Percentiles rank a stretch among this genome's conserved stretches.
These are phyloP conservation scores for Cytospora piceicola DNA, from an alignment of 2,329 filamentous ascomycete species.

Conservation along the genomic window DNA sequence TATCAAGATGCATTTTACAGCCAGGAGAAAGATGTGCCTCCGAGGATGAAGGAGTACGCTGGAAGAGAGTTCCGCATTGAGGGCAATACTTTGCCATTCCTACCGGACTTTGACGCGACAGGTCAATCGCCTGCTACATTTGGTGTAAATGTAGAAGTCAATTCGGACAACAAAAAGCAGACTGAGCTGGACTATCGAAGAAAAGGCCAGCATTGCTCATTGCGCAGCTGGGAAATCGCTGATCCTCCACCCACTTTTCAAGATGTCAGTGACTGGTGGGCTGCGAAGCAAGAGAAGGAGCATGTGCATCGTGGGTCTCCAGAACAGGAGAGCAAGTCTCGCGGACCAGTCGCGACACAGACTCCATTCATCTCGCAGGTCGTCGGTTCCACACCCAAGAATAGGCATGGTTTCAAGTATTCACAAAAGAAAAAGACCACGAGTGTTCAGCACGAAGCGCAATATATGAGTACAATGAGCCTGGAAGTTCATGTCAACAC, in stretches of 20 bases:
- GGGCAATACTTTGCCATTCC: slow-evolving; percentile 75
- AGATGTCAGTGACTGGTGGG: slow-evolving; percentile 73
- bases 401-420: slow-evolving; percentile 82
- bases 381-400: slow-evolving; percentile 82
- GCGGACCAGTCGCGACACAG: slow-evolving; percentile 33
- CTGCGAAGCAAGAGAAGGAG: slow-evolving; percentile 41
- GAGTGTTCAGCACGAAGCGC: slow-evolving; percentile 79
- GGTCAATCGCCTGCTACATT: slow-evolving; percentile 59
- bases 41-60: slow-evolving; percentile 78
- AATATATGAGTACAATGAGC: slow-evolving; percentile 97
- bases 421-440: slow-evolving; percentile 75
- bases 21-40: slow-evolving; percentile 79
- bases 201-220: slow-evolving; percentile 61
- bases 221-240: slow-evolving; percentile 78
- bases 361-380: slow-evolving; percentile 74
- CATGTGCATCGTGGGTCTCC: slow-evolving; percentile 19
- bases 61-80: slow-evolving; percentile 82
- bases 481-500: slow-evolving; percentile 92
- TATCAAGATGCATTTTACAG: slow-evolving; percentile 89
- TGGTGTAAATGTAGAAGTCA: slow-evolving; percentile 53
- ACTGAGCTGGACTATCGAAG: slow-evolving; percentile 55
- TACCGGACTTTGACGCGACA: slow-evolving; percentile 75
- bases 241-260: slow-evolving; percentile 68
- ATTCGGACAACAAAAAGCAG: slow-evolving; percentile 52
- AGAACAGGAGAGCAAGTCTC: slow-evolving; percentile 31